Base-by-base conservation (phyloP, 106 monocot genomes). In the Platanthera zijinensis region DNA sequence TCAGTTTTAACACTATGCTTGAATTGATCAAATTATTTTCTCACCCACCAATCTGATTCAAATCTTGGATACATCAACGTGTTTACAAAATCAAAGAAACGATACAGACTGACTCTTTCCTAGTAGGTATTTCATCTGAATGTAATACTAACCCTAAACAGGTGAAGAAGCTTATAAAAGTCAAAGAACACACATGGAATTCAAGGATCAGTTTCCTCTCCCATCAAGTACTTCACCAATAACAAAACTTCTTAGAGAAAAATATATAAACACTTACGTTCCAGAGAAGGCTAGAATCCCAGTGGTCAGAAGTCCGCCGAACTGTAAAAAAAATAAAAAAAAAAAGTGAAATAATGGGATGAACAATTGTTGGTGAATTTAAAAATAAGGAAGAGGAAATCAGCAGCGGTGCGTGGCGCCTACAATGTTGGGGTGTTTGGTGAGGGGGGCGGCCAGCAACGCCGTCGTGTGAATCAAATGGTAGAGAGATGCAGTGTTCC, bases 281-380 rank as follows among this genome's bases (percentile, higher is more conserved):
- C 95, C 95, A 15, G 95, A 95, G 75, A 95, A 92, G n/a, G 84
- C 77, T 72, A 95, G 76, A 61, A 95, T 95, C 51, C 95, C 95
- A 74, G 92, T 68, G 50, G 95, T 92, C 75, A 95, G 77, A 19
- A 88, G 85, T 46, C 85, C 88, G 30, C 85, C 85, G 70, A 84
- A 90, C 86, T 84, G 78, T 30, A 78, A 39, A 69, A 10, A 25
- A 19, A 54, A 8, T 0, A 22, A 25, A 18, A 22, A 4, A 15
- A 5, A 69, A 39, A 8, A 56, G 11, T 7, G 49, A 22, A 8
- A 69, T 15, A 51, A 19, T n/a, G 28, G 62, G 25, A 17, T 48
- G 12, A 17, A 52, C 48, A 71, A 10, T 3, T 51, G 51, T 3
- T 51, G 51, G 78, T 63, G 48, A 17, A 80, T 7, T 3, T 10